Evolutionary conservation across 139 green algal species (phyloP), one percentile per base, ranked within the genome.

Genomic region (Chlorokybus atmophyticus): DNA sequence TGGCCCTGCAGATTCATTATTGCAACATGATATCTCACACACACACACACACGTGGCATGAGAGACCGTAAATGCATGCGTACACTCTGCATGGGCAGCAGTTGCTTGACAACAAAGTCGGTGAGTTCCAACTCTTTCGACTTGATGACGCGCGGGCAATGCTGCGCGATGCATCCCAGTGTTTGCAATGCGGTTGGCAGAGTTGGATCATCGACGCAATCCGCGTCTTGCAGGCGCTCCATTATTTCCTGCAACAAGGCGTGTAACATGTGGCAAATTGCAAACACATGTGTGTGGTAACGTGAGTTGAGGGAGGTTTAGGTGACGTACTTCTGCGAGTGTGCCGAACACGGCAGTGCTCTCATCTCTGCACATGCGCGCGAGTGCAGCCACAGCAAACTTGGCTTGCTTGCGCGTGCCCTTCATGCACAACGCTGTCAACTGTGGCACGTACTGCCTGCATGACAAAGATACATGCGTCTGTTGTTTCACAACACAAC

Each of bases 391-490:
- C 4, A 67, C 70, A 7, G 77, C 68, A 2, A 59, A 52, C 64
- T 84, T 84, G 27, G 74, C 54, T 10, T 70, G 58, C 32, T 74
- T 72, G 30, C 67, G 54, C 4, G 75, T 60, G 40, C 67, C 62
- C 1, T 53, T 35, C 1, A 59, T 28, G 50, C 57, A 52, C 8
- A 77, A 52, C 44, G 21, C 28, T 24, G 55, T 49, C 52, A 66
- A 49, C 17, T 51, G 23, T 10, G 48, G 27, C 25, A 14, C 10
- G 23, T 40, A n/a, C 14, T 55, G 19, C 32, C 59, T 66, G 59
- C 26, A 51, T n/a, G n/a, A n/a, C n/a, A n/a, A n/a, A n/a, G n/a
- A n/a, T n/a, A n/a, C n/a, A n/a, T n/a, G n/a, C n/a, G n/a, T n/a
- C n/a, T n/a, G n/a, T n/a, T n/a, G n/a, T n/a, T n/a, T n/a, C n/a